A percentile compares a stretch with the other conserved stretches of the same genome.
Conservation (phyloP, 768 basidiomycete genomes). For the Termitomyces sp. region DNA sequence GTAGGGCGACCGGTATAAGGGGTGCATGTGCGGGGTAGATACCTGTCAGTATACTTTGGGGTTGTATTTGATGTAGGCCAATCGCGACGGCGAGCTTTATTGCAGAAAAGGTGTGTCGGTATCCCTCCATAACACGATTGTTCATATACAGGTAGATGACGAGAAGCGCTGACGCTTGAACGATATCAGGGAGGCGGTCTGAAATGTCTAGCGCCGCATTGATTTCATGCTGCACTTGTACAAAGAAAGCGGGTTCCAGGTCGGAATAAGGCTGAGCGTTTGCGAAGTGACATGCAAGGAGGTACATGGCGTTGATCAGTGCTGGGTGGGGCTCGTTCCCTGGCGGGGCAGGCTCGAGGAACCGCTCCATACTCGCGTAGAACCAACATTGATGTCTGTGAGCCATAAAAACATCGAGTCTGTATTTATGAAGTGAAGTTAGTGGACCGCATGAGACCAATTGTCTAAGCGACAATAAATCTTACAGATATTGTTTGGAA, state of each 20-base stretch:
- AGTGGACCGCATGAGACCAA: background rate
- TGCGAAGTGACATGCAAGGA: slow-evolving; percentile 56
- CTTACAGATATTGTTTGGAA: slow-evolving; percentile 37
- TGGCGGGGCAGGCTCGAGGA: slow-evolving; percentile 26
- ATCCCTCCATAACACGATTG: slow-evolving; percentile 53
- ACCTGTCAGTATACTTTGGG: slow-evolving; percentile 15
- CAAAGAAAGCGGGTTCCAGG: slow-evolving; percentile 46
- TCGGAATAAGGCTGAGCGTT: slow-evolving; percentile 34
- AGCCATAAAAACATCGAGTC: slow-evolving; percentile 51
- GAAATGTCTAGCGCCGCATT: slow-evolving; percentile 49
- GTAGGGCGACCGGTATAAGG: slow-evolving; percentile 27
- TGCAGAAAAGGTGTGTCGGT: slow-evolving; percentile 57
- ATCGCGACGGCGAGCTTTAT: slow-evolving; percentile 59
- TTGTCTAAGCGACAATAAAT: background rate
- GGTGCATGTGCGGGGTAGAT: slow-evolving; percentile 13
- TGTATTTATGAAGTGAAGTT: slow-evolving; percentile 17
- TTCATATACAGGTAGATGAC: slow-evolving; percentile 60
- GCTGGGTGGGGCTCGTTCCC: slow-evolving; percentile 47
- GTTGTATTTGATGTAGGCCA: slow-evolving; percentile 52
- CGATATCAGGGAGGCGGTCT: slow-evolving; percentile 53
- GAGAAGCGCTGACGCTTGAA: slow-evolving; percentile 59
- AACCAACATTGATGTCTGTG: slow-evolving; percentile 61
- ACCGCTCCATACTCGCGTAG: slow-evolving; percentile 44
- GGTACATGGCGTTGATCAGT: slow-evolving; percentile 58
- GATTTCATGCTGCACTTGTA: slow-evolving; percentile 47